Conservation (phyloP, 2,329 filamentous ascomycete genomes). For the Ophiognomonia clavigignenti-juglandacearum region DNA sequence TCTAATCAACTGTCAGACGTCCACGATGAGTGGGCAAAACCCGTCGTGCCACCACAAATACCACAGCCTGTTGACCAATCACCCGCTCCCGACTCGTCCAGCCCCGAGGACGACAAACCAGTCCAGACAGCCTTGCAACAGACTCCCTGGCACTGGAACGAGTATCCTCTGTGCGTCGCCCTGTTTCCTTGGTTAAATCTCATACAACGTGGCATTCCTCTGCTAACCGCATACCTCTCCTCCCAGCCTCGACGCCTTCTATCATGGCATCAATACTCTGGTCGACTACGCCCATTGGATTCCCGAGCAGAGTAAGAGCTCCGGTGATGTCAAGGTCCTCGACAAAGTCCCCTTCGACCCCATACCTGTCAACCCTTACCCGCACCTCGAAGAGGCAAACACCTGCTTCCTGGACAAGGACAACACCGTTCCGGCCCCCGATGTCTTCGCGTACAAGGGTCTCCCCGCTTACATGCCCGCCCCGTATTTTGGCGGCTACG, state of each 20-base stretch:
- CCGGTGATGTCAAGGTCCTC: constrained; percentile 11
- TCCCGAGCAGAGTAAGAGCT: constrained; percentile 12
- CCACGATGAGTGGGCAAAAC: constrained; percentile 16
- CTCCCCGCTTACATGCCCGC: constrained; percentile 55
- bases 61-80: not conserved
- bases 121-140: constrained; percentile 13
- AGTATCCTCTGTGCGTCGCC: constrained; percentile 10
- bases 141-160: constrained; percentile 15
- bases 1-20: not conserved
- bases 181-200: not conserved
- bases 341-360: constrained; percentile 11
- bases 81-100: not conserved
- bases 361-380: constrained; percentile 7
- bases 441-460: constrained; percentile 53
- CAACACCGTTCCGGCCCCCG: constrained; percentile 42
- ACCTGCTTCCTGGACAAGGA: constrained; percentile 46
- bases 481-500: constrained; percentile 59
- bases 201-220: not conserved
- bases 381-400: constrained; percentile 18
- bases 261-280: constrained; percentile 14
- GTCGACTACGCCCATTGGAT: constrained; percentile 15
- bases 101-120: not conserved
- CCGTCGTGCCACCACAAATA: not conserved
- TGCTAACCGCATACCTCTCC: not conserved
- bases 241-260: constrained; percentile 13